Base-by-base conservation (phyloP, 2,329 filamentous ascomycete genomes). In the Huntiella abstrusa region DNA sequence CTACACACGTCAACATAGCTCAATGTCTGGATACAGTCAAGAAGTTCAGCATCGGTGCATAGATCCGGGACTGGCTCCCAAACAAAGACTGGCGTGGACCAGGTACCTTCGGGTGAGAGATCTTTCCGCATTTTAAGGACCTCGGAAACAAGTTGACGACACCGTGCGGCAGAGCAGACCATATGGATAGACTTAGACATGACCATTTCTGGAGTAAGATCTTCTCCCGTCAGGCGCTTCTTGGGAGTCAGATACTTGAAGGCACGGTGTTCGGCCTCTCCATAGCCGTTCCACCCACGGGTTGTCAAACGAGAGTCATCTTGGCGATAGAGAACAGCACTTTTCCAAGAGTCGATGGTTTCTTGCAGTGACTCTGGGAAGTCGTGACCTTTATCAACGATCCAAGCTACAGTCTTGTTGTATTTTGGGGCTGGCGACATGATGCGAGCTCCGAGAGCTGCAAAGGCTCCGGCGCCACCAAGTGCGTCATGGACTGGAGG, bases 21-120 rank as follows among this genome's bases (percentile, higher is more conserved):
- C 10, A 79, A 63, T 8, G 70, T 70, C 53, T 78, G 77, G 43
- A 74, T 78, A 58, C 70, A 75, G 55, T 77, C 76, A 8, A 78
- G 64, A 22, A 79, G 62, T 57, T 80, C 70, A 37, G 77, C 74
- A 0, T 84, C 77, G 0, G 73, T 79, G 59, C 87, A 95, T 1
- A 84, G 70, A 60, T 95, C 85, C 1, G 91, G 91, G 1, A 95
- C 83, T 1, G 91, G 91, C 59, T 98, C 91, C 88, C 88, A 98
- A 45, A 96, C 75, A 58, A 95, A 84, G 5, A 86, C 62, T 1
- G 87, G 83, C 41, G 72, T 71, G 1, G 65, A 55, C 53, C 66
- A 67, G 8, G 55, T 51, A 40, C 61, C 58, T 4, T 53, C 50
- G 0, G 60, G 51, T 11, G 54, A 51, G 17, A 63, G 51, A 6